Evolutionary conservation across 2,329 filamentous ascomycete genomes (phyloP).

Genomic region (Calonectria montana): DNA sequence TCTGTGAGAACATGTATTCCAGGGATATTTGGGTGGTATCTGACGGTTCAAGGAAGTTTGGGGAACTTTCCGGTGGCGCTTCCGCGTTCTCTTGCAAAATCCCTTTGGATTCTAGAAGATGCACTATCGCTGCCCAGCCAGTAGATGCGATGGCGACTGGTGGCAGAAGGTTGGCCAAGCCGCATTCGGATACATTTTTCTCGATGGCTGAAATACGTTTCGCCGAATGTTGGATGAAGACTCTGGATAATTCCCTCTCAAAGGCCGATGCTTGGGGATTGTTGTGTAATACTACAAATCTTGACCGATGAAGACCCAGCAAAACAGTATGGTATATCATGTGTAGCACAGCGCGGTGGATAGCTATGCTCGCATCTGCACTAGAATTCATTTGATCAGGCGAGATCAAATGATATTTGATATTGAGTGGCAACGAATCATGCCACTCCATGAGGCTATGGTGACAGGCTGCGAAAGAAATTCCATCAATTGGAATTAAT

Average conservation of each 20-base stretch:
- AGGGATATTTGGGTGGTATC: neutral
- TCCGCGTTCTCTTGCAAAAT: neutral
- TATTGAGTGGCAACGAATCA: constrained; percentile 71
- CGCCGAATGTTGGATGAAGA: constrained; percentile 84
- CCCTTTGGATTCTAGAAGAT: neutral
- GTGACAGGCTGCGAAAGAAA: constrained; percentile 62
- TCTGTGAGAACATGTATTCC: neutral
- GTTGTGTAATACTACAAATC: constrained; percentile 72
- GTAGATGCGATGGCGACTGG: neutral
- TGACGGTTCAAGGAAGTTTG: neutral
- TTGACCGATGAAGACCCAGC: neutral
- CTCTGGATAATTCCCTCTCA: constrained; percentile 82
- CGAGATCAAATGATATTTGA: constrained; percentile 30
- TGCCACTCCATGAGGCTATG: constrained; percentile 80
- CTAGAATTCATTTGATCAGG: neutral
- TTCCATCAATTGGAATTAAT: constrained; percentile 71
- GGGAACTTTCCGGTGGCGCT: no score
- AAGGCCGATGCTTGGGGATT: constrained; percentile 66
- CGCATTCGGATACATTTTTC: neutral
- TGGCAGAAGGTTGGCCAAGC: neutral
- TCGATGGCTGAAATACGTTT: constrained; percentile 74
- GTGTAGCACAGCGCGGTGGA: constrained; percentile 87
- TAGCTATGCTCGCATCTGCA: constrained; percentile 52
- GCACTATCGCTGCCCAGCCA: neutral
- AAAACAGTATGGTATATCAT: constrained; percentile 87